Conservation (phyloP, 371 early-diverging fungal genomes). For the Lichtheimia hyalospora region DNA sequence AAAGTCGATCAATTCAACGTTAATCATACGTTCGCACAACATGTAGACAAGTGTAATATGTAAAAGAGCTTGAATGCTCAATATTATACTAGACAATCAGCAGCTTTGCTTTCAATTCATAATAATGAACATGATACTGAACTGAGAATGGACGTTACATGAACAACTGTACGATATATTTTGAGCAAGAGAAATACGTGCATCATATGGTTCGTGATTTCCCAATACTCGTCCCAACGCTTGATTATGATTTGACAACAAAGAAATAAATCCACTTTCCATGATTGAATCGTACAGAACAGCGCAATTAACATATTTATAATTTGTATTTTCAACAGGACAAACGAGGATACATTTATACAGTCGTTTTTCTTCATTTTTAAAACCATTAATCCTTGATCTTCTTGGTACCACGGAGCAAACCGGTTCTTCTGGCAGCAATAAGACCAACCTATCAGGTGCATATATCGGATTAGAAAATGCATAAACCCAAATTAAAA, state of each 20-base stretch:
- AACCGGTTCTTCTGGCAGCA: constrained; percentile 99
- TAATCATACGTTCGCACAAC: not conserved
- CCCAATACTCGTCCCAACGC: no score
- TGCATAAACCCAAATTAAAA: no score
- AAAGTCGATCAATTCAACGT: no score
- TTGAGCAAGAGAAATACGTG: no score
- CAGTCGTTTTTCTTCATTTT: not conserved
- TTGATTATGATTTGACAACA: not conserved
- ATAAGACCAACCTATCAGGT: constrained; percentile 98
- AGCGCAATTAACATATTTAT: not conserved
- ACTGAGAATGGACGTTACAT: no score
- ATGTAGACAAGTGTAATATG: not conserved
- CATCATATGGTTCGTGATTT: no score
- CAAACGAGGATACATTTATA: not conserved
- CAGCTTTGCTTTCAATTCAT: no score
- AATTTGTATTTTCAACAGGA: no score
- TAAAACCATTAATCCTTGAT: constrained; percentile 50
- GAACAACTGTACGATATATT: not conserved
- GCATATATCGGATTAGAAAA: not conserved
- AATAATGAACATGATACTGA: no score
- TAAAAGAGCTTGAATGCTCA: no score
- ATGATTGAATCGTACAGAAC: not conserved
- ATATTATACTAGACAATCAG: no score
- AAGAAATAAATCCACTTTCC: not conserved
- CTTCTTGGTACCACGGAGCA: constrained; percentile 97